Evolutionary conservation across 2,329 filamentous ascomycete genomes (phyloP), one percentile per base, ranked within the genome.

Genomic region (Botrytis fabae): DNA sequence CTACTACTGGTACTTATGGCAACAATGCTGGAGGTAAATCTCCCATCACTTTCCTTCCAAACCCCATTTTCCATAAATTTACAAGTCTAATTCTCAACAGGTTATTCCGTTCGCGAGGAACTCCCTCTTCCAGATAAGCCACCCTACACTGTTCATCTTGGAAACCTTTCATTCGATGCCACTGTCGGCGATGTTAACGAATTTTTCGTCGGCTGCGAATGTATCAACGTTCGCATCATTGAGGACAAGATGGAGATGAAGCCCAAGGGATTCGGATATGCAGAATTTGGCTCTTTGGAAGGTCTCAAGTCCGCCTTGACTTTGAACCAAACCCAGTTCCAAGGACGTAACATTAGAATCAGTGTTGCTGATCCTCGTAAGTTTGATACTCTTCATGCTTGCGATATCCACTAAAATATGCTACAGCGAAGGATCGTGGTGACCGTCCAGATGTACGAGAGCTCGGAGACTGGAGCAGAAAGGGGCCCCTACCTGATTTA

Each of bases 201-300:
- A 70, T 96, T 98, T 81, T 97, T 99, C 81, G 85, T 87, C 70
- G 93, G 88, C 73, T 98, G 95, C 83, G 89, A 94, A 76, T 91
- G 98, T 78, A 92, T 92, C 77, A 98, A 90, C 81, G 94, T 99
- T 77, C 93, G 96, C 80, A 94, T 99, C 79, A 97, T 99, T 76
- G 95, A 98, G 85, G 97, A 99, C 84, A 96, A 95, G 81, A 88
- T 97, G 82, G 92, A 96, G 81, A 90, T 92, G 83, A 94, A 95
- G 81, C 96, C 96, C 77, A 99, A 99, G 86, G 96, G 96, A 66
- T 99, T 99, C 80, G 96, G 95, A 75, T 99, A 99, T 82, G 95
- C 97, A 77, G 96, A 99, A 83, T 99, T 99, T 80, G 90, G 87
- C 77, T 91, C 90, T 69, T 85, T 96, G 62, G 95, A 98, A 68